A percentile compares a stretch with the other conserved stretches of the same genome.
phyloP scores from a whole-genome alignment of 441 rosid species.

The Pelargonium myrrhifolium region DNA sequence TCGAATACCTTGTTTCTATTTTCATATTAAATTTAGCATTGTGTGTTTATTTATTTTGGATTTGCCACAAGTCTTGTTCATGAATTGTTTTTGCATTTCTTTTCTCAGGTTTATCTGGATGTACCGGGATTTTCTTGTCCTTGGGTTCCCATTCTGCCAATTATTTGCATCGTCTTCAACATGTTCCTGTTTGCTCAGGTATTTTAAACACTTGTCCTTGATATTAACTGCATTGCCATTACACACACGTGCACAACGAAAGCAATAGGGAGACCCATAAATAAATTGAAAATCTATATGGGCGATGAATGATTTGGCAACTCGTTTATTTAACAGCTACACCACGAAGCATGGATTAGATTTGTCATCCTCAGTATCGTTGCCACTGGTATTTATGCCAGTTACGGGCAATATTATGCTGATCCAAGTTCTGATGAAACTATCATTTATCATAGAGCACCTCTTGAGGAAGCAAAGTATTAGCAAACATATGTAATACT shows the following conservation, averaged over 20 bases:
- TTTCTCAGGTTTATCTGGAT: slow-evolving; percentile 47
- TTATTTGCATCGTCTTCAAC: slow-evolving; percentile 79
- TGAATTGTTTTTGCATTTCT: too few species aligned
- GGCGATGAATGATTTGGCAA: background rate
- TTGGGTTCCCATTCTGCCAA: slow-evolving; percentile 76
- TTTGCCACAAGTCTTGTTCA: too few species aligned
- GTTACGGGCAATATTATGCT: slow-evolving; percentile 82
- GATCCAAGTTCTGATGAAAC: slow-evolving; percentile 41
- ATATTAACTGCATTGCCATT: background rate
- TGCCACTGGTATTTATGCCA: slow-evolving; percentile 56
- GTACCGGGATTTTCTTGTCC: slow-evolving; percentile 82
- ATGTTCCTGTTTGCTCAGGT: slow-evolving; percentile 97
- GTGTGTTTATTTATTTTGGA: too few species aligned
- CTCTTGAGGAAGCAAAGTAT: slow-evolving; percentile 30
- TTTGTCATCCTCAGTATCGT: slow-evolving; percentile 60
- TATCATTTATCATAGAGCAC: slow-evolving; percentile 48
- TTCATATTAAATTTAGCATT: too few species aligned
- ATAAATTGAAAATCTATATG: slow-evolving; percentile 11
- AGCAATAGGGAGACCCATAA: slow-evolving; percentile 3
- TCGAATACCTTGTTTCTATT: too few species aligned
- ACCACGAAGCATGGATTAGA: slow-evolving; percentile 89
- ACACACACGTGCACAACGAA: background rate
- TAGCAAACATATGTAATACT: background rate
- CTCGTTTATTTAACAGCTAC: slow-evolving; percentile 47
- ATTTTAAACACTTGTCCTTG: slow-evolving; percentile 6